Percentiles rank a stretch among this genome's conserved stretches.
Conservation (phyloP, 2,329 filamentous ascomycete genomes). For the Trichoderma brevicompactum region DNA sequence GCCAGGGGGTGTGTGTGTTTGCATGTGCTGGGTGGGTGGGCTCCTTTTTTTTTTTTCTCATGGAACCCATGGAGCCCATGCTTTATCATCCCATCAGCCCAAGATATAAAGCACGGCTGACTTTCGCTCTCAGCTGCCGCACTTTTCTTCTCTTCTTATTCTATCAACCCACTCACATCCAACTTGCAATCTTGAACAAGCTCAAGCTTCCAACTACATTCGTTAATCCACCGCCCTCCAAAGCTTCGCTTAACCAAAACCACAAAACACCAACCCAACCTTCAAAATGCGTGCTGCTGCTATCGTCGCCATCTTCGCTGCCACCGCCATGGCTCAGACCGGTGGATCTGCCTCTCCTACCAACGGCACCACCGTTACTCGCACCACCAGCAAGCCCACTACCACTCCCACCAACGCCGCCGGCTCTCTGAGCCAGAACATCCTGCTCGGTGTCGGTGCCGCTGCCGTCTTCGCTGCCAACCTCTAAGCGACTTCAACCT, state of each 20-base stretch:
- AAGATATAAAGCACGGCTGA: constrained; percentile 29
- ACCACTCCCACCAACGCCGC: constrained; percentile 20
- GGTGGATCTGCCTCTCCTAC: constrained; percentile 25
- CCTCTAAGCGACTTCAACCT: constrained; percentile 24
- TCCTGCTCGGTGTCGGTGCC: constrained; percentile 27
- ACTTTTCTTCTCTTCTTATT: constrained; percentile 4
- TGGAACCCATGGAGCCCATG: neutral
- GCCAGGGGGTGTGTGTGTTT: constrained; percentile 25
- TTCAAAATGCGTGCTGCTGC: constrained; percentile 33
- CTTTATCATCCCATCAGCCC: constrained; percentile 23
- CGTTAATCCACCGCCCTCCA: constrained; percentile 8
- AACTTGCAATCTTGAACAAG: constrained; percentile 12
- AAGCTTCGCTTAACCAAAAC: no score
- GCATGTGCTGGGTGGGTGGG: constrained; percentile 23
- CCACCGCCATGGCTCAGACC: constrained; percentile 28
- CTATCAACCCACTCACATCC: constrained; percentile 23
- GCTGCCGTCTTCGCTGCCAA: constrained; percentile 28
- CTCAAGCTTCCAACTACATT: constrained; percentile 25
- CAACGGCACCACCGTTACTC: constrained; percentile 18
- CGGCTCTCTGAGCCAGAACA: constrained; percentile 28
- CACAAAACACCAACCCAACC: constrained; percentile 9
- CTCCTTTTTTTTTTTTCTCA: constrained; percentile 22
- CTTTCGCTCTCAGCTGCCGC: constrained; percentile 10
- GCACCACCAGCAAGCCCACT: constrained; percentile 17
- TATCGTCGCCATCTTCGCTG: constrained; percentile 32